These are phyloP conservation scores for Fraxinus albicans DNA, from an alignment of 305 asterid genomes.

Conservation along the genomic window DNA sequence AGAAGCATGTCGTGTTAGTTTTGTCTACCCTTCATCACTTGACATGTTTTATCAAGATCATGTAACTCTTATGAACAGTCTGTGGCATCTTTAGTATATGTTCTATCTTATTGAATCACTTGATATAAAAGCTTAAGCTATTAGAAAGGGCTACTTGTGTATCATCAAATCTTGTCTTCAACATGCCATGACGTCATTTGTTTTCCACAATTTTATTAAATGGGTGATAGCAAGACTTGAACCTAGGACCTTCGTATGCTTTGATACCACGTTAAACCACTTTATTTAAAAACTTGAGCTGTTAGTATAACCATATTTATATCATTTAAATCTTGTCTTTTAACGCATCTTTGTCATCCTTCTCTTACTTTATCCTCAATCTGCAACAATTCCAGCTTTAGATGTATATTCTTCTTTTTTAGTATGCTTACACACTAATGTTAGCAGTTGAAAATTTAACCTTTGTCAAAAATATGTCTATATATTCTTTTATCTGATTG, in stretches of 20 bases:
- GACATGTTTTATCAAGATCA: neutral
- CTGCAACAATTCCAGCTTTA: neutral
- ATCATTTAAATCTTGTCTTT: neutral
- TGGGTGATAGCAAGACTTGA: neutral
- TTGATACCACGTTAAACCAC: neutral
- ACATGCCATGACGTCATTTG: neutral
- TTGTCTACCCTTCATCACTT: neutral
- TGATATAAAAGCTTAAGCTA: neutral
- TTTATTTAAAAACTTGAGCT: too few species aligned
- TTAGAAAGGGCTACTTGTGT: neutral
- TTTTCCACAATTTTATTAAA: neutral
- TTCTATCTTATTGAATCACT: neutral
- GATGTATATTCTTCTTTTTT: neutral
- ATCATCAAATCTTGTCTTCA: neutral
- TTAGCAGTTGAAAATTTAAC: neutral
- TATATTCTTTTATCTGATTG: neutral
- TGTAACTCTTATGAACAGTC: neutral
- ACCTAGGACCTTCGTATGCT: neutral
- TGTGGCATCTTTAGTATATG: neutral
- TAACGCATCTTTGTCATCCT: neutral
- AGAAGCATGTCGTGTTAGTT: neutral
- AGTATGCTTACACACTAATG: neutral
- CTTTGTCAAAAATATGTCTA: neutral
- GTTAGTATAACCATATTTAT: neutral
- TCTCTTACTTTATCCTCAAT: neutral